Percentiles rank a stretch among this genome's conserved stretches.
phyloP scores from a whole-genome alignment of 2,329 filamentous ascomycete genomes.

The Nothophaeocryptopus gaeumannii region DNA sequence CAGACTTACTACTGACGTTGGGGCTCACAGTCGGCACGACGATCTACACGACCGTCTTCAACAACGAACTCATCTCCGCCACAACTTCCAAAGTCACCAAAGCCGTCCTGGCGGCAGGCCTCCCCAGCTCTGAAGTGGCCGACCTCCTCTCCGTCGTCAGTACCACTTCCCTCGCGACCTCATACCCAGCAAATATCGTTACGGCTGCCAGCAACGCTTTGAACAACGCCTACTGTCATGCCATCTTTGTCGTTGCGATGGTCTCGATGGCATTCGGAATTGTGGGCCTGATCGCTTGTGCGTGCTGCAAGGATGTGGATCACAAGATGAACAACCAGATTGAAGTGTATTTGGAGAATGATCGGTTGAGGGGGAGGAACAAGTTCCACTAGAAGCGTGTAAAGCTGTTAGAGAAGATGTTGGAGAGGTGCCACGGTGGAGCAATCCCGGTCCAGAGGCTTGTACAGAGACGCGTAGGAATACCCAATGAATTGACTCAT shows the following conservation, averaged over 20 bases:
- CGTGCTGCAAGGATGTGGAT: conserved; percentile 24
- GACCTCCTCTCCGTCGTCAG: conserved; percentile 11
- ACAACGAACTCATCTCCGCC: conserved; percentile 14
- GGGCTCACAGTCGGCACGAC: conserved; percentile 6
- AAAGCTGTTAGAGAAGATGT: no score
- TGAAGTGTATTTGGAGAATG: conserved; percentile 31
- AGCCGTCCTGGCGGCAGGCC: conserved; percentile 20
- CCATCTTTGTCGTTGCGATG: conserved; percentile 20
- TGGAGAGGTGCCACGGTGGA: no score
- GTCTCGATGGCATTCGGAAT: conserved; percentile 24
- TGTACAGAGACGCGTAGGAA: no score
- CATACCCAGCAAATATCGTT: conserved; percentile 9
- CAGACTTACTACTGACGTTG: neutral
- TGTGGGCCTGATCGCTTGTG: conserved; percentile 20
- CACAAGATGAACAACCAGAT: conserved; percentile 31
- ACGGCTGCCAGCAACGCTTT: conserved; percentile 10
- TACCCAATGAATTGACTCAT: no score
- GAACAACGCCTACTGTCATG: conserved; percentile 14
- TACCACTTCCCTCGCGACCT: conserved; percentile 4
- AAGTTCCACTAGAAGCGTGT: conserved; percentile 14
- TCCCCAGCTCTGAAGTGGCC: conserved; percentile 7
- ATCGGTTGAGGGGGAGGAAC: conserved; percentile 22
- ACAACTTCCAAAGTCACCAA: conserved; percentile 12
- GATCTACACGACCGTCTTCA: conserved; percentile 22
- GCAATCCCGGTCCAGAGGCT: no score